Evolutionary conservation across 257 asterid genomes (phyloP).

Genomic region (Leonotis leonurus): DNA sequence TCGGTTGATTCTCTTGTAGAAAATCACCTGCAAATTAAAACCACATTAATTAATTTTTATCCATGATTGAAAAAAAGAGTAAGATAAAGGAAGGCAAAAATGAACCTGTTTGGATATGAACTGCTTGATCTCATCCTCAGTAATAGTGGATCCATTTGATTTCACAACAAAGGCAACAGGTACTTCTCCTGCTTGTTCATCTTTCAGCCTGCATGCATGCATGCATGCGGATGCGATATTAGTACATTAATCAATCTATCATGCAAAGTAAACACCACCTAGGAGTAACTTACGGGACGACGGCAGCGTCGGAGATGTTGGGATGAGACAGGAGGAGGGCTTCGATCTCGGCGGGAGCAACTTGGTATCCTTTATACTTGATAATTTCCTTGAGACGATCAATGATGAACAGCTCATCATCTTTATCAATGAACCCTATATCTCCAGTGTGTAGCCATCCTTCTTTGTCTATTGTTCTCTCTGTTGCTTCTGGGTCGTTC

Average conservation of each 20-base stretch:
- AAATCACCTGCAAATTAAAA: conserved; percentile 47
- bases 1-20: conserved; percentile 70
- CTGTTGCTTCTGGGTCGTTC: conserved; percentile 59
- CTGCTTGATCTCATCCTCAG: conserved; percentile 77
- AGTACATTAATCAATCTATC: no score
- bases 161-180: conserved; percentile 86
- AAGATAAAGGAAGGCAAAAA: neutral
- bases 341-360: conserved; percentile 92
- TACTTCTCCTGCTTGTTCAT: conserved; percentile 83
- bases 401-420: conserved; percentile 84
- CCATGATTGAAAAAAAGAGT: neutral
- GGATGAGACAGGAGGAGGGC: conserved; percentile 74
- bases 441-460: conserved; percentile 98
- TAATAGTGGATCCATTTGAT: conserved; percentile 50
- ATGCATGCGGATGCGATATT: no score
- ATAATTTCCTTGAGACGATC: conserved; percentile 80
- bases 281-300: conserved; percentile 76
- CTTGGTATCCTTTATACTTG: conserved; percentile 86
- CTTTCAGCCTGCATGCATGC: conserved; percentile 82
- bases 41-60: neutral
- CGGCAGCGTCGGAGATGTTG: conserved; percentile 70
- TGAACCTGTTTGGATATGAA: conserved; percentile 45
- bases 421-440: conserved; percentile 65
- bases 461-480: conserved; percentile 65
- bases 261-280: no score